These are phyloP conservation scores for Cryptococcus maquisensis DNA, from an alignment of 1,284 basidiomycete species.

Conservation along the genomic window DNA sequence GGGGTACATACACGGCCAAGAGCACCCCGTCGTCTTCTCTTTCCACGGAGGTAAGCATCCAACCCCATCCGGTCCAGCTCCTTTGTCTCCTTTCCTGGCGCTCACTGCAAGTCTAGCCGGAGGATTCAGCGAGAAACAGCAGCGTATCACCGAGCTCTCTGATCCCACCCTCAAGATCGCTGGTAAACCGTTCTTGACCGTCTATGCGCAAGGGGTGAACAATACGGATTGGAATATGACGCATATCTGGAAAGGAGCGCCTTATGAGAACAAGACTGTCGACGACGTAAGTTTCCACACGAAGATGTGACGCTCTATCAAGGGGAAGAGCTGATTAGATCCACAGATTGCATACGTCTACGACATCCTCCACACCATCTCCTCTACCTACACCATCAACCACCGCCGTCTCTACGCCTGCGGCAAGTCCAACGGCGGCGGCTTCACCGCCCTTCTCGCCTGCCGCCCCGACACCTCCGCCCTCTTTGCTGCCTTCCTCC, in stretches of 20 bases:
- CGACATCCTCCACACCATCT: conserved; percentile 20
- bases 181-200: conserved; percentile 20
- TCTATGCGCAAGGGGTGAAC: conserved; percentile 26
- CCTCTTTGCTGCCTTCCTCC: conserved; percentile 29
- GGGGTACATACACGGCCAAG: conserved; percentile 11
- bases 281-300: conserved; percentile 23
- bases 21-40: conserved; percentile 23
- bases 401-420: conserved; percentile 17
- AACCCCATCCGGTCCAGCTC: no score
- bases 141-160: conserved; percentile 22
- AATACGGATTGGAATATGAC: conserved; percentile 24
- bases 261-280: conserved; percentile 26
- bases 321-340: background rate
- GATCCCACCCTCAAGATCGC: conserved; percentile 15
- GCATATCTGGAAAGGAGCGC: conserved; percentile 24
- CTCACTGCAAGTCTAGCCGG: conserved; percentile 22
- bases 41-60: conserved; percentile 26
- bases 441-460: conserved; percentile 20
- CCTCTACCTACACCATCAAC: conserved; percentile 17
- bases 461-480: conserved; percentile 21
- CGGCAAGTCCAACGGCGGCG: conserved; percentile 32
- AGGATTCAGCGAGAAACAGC: conserved; percentile 21
- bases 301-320: background rate
- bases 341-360: conserved; percentile 19
- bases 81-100: no score